A percentile compares a stretch with the other conserved stretches of the same genome.
These are phyloP conservation scores for Alternaria longipes DNA, from an alignment of 2,329 filamentous ascomycete species.

Conservation along the genomic window DNA sequence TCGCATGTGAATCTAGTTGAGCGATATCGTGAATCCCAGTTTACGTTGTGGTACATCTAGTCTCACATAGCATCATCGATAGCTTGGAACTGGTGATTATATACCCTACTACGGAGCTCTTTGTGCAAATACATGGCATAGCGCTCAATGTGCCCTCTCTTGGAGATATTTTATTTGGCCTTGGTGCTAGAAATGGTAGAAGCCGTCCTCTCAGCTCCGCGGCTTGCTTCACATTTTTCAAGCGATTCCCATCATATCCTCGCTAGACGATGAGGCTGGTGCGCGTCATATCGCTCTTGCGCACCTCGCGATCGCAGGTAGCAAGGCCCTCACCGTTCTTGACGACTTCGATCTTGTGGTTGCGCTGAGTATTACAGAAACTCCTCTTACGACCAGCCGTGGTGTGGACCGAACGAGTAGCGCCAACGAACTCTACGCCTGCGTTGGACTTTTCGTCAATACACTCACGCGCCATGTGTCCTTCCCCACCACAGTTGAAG, in stretches of 20 bases:
- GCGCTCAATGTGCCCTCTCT: neutral
- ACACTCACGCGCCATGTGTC: constrained; percentile 21
- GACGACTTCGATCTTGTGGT: constrained; percentile 11
- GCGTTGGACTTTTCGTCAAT: neutral
- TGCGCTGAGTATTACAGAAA: constrained; percentile 8
- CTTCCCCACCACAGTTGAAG: constrained; percentile 23
- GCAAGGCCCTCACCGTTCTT: constrained; percentile 24
- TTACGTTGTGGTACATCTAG: too few species aligned
- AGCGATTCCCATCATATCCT: neutral
- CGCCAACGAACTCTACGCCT: neutral
- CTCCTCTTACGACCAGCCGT: constrained; percentile 7
- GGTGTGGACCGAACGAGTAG: neutral
- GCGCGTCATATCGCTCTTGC: constrained; percentile 23
- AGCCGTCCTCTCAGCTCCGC: neutral
- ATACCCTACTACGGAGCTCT: neutral
- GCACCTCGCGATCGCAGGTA: constrained; percentile 28
- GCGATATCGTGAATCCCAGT: too few species aligned
- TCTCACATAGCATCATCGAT: too few species aligned
- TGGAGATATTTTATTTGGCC: neutral
- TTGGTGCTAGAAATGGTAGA: neutral
- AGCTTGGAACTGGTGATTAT: neutral
- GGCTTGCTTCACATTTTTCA: neutral
- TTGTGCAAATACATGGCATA: neutral
- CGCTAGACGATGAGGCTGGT: constrained; percentile 23
- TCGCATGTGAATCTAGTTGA: too few species aligned